Evolutionary conservation across 305 asterid species (phyloP), one percentile per base, ranked within the genome.

Genomic region (Fraxinus sp.): DNA sequence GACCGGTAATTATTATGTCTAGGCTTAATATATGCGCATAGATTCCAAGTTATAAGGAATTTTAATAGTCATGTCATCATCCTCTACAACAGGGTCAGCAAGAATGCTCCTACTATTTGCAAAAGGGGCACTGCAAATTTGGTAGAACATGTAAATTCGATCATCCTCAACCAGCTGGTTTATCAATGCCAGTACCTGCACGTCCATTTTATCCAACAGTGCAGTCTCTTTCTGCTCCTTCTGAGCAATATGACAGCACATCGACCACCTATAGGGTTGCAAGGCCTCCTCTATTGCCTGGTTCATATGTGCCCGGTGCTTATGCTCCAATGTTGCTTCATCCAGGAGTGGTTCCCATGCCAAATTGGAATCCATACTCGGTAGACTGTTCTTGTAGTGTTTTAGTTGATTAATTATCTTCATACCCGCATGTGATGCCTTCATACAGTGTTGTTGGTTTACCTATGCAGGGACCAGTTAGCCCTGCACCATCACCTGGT

Each of bases 91-190:
- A 93, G 98, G 98, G 92, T 24, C 97, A 92, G 89, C 89, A 89
- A 86, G 98, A 91, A 87, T 95, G 97, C 97, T 91, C 98, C 95
- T 91, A 93, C 85, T 95, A 95, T 95, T 93, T 93, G 95, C 91
- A 91, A 91, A 91, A 93, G 97, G 98, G 98, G 97, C 97, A 87
- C 87, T 95, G 98, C 97, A 95, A 92, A 88, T 95, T 92, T 82
- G 98, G 97, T 86, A 81, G 86, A 81, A 89, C 97, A 5, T 95
- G 98, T 93, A 95, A 93, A 95, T 93, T 90, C 85, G 90, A 95
- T 89, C 98, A 95, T 86, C 98, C 98, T 90, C 92, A 90, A 84
- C 91, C 94, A 81, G 91, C 93, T 85, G 94, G 96, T 70, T 35
- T 90, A 62, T 84, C 94, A 62, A 85, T 88, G 73, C 91, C 97